phyloP scores from a whole-genome alignment of 2,329 filamentous ascomycete species.

The Phaeosphaeria sp. region DNA sequence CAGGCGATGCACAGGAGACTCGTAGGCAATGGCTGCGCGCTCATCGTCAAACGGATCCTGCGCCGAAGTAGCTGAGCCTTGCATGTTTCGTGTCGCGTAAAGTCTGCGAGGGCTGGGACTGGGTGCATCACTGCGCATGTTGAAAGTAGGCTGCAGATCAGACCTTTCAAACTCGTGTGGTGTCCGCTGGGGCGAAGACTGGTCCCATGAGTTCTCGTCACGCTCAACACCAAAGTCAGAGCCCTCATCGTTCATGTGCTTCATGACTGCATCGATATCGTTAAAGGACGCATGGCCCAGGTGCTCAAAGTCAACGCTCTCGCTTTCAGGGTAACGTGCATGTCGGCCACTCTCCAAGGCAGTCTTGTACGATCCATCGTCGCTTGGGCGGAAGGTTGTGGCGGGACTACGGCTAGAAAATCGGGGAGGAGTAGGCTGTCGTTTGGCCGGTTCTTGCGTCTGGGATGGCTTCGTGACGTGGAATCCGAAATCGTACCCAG shows the following conservation, averaged over 20 bases:
- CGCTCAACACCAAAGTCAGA: slow-evolving; percentile 78
- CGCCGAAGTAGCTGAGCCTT: slow-evolving; percentile 44
- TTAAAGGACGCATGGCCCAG: slow-evolving; percentile 66
- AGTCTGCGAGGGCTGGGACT: slow-evolving; percentile 73
- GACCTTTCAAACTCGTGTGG: slow-evolving; percentile 40
- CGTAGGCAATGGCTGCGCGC: slow-evolving; percentile 62
- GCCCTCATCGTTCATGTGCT: slow-evolving; percentile 76
- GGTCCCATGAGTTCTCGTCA: slow-evolving; percentile 53
- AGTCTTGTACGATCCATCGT: slow-evolving; percentile 49
- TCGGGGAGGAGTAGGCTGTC: slow-evolving; percentile 24
- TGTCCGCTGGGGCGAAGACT: slow-evolving; percentile 42
- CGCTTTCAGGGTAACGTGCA: slow-evolving; percentile 44
- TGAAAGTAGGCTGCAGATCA: slow-evolving; percentile 44
- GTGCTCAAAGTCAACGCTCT: slow-evolving; percentile 45
- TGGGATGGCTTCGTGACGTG: slow-evolving; percentile 49
- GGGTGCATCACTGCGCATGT: slow-evolving; percentile 71
- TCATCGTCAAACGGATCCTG: slow-evolving; percentile 69
- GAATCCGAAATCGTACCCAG: slow-evolving; percentile 47
- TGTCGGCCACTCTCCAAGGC: slow-evolving; percentile 44
- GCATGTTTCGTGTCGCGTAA: slow-evolving; percentile 33
- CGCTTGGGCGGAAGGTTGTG: slow-evolving; percentile 49
- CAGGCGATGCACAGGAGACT: slow-evolving; percentile 67
- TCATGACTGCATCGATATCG: slow-evolving; percentile 93
- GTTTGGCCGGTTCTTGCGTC: slow-evolving; percentile 30
- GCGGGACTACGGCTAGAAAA: slow-evolving; percentile 45